Evolutionary conservation across 1,284 basidiomycete genomes (phyloP).

Genomic region (Pseudozyma hubeiensis): DNA sequence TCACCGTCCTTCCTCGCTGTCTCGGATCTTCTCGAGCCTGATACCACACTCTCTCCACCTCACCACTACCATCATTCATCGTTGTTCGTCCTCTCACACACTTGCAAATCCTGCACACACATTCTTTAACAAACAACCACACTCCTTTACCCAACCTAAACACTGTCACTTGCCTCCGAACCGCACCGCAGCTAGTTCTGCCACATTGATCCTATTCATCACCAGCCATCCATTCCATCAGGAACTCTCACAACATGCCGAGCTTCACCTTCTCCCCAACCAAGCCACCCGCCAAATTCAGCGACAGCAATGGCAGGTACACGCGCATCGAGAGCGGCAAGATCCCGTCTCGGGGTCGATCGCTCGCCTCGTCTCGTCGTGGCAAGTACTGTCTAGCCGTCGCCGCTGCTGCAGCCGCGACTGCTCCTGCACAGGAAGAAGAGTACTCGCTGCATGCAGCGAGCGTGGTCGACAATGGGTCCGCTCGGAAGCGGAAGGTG

Average conservation of each 20-base stretch:
- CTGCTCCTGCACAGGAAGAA: constrained; percentile 1
- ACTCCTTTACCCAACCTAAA: neutral
- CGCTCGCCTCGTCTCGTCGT: constrained; percentile 22
- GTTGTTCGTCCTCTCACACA: constrained; percentile 5
- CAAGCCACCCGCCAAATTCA: constrained; percentile 35
- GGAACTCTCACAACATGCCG: constrained; percentile 11
- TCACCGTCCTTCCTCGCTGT: neutral
- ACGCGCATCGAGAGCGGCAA: constrained; percentile 39
- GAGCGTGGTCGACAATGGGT: constrained; percentile 14
- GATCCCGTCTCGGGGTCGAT: constrained; percentile 41
- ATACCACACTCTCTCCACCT: neutral
- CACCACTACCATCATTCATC: constrained; percentile 7
- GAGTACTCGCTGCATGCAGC: constrained; percentile 17
- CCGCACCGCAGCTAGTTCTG: neutral
- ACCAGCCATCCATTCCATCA: too few relatives aligned
- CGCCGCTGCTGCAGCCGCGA: constrained; percentile 19
- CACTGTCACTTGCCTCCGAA: neutral
- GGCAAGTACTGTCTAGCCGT: constrained; percentile 40
- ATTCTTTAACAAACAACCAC: neutral
- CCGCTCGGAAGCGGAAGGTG: neutral
- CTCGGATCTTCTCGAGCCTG: too few relatives aligned
- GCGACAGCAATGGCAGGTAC: constrained; percentile 41
- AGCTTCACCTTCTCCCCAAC: constrained; percentile 31
- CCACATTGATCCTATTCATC: neutral
- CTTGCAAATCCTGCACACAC: constrained; percentile 15